Evolutionary conservation across 1,284 basidiomycete genomes (phyloP), one percentile per base, ranked within the genome.

Genomic region (Pseudozyma pruni): DNA sequence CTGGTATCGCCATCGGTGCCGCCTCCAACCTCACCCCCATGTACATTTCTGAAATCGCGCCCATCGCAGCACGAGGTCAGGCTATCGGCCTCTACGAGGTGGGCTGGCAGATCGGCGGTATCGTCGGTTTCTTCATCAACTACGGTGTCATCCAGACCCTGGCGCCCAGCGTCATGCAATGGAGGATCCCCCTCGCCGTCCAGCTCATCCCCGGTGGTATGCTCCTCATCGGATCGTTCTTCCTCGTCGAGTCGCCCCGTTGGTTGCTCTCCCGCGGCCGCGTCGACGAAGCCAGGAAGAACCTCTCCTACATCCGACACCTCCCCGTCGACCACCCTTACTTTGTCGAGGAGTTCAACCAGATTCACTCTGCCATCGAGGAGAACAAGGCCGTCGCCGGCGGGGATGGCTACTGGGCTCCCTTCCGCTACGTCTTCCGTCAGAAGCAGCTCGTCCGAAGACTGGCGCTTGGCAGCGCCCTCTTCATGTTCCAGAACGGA

Each of bases 211-310:
- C 87, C 1, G 86, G 85, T 11, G 85, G 85, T 11, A 51, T 82
- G 40, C 76, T 78, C 35, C 42, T 76, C 8, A 53, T 78, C 33
- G 85, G 84, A n/a, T 62, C 67, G 16, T 54, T 85, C 29, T 86
- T 86, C 72, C 75, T 87, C 62, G 86, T 86, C 13, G 88, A 89
- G 64, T 87, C 87, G 2, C 88, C 88, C 2, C 85, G 89, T 7
- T 89, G 87, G 87, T 83, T 89, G 23, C 85, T 88, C 29, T 85
- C 86, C 71, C 85, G 86, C 59, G 85, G 85, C n/a, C 41, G 74
- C 1, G 47, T 72, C 19, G 79, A 76, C 4, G 70, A 82, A 13
- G 83, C 83, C 1, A 47, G 66, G 20, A 2, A 61, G 20, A 69
- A 68, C 47, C 60, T 81, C 8, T 48, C 57, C 16, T 41, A 72